Evolutionary conservation across 495 filamentous ascomycete species (phyloP).

Genomic region (Neurospora sp.): DNA sequence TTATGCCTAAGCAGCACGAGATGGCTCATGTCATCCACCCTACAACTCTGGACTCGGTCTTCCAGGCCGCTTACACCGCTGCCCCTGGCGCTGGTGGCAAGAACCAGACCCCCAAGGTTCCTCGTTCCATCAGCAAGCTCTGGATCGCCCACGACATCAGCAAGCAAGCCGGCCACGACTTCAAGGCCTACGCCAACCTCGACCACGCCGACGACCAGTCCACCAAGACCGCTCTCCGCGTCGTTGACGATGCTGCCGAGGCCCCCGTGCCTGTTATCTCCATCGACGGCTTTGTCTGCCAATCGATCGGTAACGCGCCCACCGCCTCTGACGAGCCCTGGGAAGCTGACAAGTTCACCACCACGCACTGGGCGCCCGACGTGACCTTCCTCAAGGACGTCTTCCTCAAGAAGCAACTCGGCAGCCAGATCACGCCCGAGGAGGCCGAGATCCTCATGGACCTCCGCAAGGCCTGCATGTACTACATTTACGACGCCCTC

Average conservation of each 20-base stretch:
- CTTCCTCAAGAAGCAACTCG: slow-evolving; percentile 11
- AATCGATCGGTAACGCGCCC: slow-evolving; percentile 15
- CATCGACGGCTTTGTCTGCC: slow-evolving; percentile 15
- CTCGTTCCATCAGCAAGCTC: slow-evolving; percentile 13
- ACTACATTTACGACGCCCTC: slow-evolving; percentile 19
- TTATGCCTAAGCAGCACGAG: slow-evolving; percentile 35
- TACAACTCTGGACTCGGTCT: slow-evolving; percentile 32
- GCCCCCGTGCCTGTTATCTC: slow-evolving; percentile 4
- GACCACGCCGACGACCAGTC: slow-evolving; percentile 11
- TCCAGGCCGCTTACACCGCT: slow-evolving; percentile 24
- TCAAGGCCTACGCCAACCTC: slow-evolving; percentile 15
- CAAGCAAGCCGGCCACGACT: slow-evolving; percentile 3
- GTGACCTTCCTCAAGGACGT: slow-evolving; percentile 12
- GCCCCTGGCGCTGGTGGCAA: slow-evolving; percentile 10
- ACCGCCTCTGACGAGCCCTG: not conserved
- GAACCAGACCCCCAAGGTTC: slow-evolving; percentile 11
- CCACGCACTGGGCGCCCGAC: slow-evolving; percentile 18
- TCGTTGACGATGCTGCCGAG: slow-evolving; percentile 1
- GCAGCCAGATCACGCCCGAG: slow-evolving; percentile 9
- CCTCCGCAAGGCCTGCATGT: slow-evolving; percentile 17
- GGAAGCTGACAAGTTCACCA: slow-evolving; percentile 15
- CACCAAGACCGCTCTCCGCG: slow-evolving; percentile 11
- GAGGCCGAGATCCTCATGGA: slow-evolving; percentile 17
- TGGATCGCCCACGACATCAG: slow-evolving; percentile 16
- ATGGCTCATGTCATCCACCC: slow-evolving; percentile 39